These are phyloP conservation scores for Trifolium fragiferum DNA, from an alignment of 306 rosid genomes.

Conservation along the genomic window DNA sequence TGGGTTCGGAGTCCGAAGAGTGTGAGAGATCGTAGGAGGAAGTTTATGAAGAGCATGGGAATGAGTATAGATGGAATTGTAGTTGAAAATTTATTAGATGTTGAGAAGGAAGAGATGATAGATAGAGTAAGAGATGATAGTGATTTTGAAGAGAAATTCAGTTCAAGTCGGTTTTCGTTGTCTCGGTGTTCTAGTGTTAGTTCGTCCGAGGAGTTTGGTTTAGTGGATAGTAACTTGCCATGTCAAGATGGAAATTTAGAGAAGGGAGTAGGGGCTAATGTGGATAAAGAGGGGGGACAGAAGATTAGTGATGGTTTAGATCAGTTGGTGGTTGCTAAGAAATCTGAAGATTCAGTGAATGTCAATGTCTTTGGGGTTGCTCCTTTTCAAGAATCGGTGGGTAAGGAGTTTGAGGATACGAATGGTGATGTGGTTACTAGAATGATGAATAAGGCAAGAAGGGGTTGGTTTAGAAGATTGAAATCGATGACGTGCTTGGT, in stretches of 20 bases:
- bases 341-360: constrained; percentile 38
- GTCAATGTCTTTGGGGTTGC: constrained; percentile 43
- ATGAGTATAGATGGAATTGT: constrained; percentile 47
- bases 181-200: constrained; percentile 46
- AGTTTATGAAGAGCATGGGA: constrained; percentile 70
- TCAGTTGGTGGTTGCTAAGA: constrained; percentile 43
- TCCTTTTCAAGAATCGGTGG: constrained; percentile 27
- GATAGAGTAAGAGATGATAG: constrained; percentile 51
- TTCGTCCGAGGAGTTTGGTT: constrained; percentile 47
- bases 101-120: constrained; percentile 45
- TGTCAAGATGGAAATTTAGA: constrained; percentile 45
- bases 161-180: constrained; percentile 62
- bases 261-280: constrained; percentile 41
- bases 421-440: constrained; percentile 20
- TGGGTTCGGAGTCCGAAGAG: constrained; percentile 78
- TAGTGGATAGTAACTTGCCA: constrained; percentile 39
- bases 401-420: constrained; percentile 42
- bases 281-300: constrained; percentile 44
- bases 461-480: constrained; percentile 68
- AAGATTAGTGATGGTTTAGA: constrained; percentile 43
- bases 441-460: constrained; percentile 48
- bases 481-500: constrained; percentile 71
- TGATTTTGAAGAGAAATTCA: constrained; percentile 59
- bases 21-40: constrained; percentile 70
- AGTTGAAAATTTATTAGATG: constrained; percentile 42